Conservation (phyloP, 108 stramenopile genomes). For the Seminavis robusta region DNA sequence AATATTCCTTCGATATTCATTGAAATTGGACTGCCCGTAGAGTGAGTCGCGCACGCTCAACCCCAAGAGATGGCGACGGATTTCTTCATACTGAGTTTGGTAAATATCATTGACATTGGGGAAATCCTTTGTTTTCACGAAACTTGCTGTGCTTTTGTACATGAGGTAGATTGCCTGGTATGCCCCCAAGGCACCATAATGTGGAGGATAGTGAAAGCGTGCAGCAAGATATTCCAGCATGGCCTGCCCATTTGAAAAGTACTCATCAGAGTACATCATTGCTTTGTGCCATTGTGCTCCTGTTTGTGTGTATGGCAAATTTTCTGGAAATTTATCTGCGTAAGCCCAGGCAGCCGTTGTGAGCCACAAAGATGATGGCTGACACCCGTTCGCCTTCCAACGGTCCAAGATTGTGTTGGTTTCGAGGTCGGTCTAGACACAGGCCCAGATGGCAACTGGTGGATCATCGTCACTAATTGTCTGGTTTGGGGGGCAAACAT, state of each 20-base stretch:
- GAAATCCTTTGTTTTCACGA: too few relatives aligned
- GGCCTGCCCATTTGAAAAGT: slow-evolving; percentile 29
- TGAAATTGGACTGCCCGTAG: slow-evolving; percentile 46
- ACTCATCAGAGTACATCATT: slow-evolving; percentile 38
- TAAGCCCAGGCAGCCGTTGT: slow-evolving; percentile 43
- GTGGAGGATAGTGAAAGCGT: slow-evolving; percentile 19
- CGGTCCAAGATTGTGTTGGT: slow-evolving; percentile 23
- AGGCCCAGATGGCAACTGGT: slow-evolving; percentile 28
- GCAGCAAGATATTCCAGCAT: slow-evolving; percentile 12
- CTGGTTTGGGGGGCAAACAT: not conserved
- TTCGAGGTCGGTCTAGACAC: slow-evolving; percentile 29
- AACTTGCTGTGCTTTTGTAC: slow-evolving; percentile 21
- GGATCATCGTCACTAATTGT: not conserved
- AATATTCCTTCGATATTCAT: slow-evolving; percentile 38
- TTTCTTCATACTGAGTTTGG: too few relatives aligned
- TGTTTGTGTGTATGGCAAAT: slow-evolving; percentile 37
- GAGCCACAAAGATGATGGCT: slow-evolving; percentile 28
- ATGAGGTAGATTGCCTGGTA: slow-evolving; percentile 36
- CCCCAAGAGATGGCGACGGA: slow-evolving; percentile 30
- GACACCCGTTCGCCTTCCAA: slow-evolving; percentile 34
- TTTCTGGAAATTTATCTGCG: slow-evolving; percentile 23
- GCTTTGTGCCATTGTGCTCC: slow-evolving; percentile 46
- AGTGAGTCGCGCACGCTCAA: slow-evolving; percentile 27
- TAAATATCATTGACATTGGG: too few relatives aligned
- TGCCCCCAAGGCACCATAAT: slow-evolving; percentile 33